phyloP scores from a whole-genome alignment of 2,329 filamentous ascomycete genomes.

The Orbilia quercus region DNA sequence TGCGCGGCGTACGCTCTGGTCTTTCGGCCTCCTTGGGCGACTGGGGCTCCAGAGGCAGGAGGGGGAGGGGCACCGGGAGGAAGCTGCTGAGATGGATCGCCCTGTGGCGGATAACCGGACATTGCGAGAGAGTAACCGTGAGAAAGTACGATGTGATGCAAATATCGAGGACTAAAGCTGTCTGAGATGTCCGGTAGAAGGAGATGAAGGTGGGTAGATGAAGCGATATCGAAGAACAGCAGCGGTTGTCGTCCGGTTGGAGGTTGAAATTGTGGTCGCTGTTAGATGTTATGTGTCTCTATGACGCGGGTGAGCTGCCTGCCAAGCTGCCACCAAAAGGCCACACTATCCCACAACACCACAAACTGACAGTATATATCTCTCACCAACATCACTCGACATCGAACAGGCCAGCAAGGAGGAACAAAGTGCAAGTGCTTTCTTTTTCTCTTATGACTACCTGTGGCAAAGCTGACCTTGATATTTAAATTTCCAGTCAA shows the following conservation, averaged over 20 bases:
- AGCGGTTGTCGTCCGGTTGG: constrained; percentile 9
- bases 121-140: constrained; percentile 37
- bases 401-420: too few species aligned
- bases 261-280: constrained; percentile 6
- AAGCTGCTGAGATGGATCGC: constrained; percentile 64
- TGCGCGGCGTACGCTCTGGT: constrained; percentile 94
- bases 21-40: constrained; percentile 76
- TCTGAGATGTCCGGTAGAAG: constrained; percentile 8
- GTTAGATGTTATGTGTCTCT: constrained; percentile 39
- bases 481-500: too few species aligned
- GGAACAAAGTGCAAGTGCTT: constrained; percentile 13
- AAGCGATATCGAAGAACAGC: background rate
- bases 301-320: constrained; percentile 51
- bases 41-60: constrained; percentile 58
- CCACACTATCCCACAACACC: constrained; percentile 47
- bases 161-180: constrained; percentile 19
- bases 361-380: background rate
- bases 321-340: constrained; percentile 51
- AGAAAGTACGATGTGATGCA: constrained; percentile 15
- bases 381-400: background rate
- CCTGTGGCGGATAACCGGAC: constrained; percentile 66
- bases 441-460: too few species aligned
- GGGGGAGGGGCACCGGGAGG: constrained; percentile 61
- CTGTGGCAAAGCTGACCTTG: too few species aligned
- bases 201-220: too few species aligned